Evolutionary conservation across 441 rosid genomes (phyloP).

Genomic region (Macaranga tanarius): DNA sequence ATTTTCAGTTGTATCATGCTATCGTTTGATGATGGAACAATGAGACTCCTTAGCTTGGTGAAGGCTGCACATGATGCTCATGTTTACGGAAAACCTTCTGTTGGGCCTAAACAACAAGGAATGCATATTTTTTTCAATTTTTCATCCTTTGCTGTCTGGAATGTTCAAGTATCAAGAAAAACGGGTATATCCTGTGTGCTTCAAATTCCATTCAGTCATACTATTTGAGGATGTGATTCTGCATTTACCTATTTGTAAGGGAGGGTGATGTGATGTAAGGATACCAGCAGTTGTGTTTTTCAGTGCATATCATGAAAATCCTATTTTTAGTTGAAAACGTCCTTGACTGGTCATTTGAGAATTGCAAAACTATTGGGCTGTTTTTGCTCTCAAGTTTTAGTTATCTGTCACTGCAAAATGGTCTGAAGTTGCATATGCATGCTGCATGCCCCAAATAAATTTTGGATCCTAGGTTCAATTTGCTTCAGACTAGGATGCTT

Average conservation of each 20-base stretch:
- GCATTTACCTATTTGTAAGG: neutral
- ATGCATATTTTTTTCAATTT: constrained; percentile 53
- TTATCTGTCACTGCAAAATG: neutral
- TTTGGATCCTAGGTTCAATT: constrained; percentile 1
- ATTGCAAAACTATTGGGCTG: neutral
- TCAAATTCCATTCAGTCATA: constrained; percentile 1
- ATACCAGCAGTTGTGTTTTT: neutral
- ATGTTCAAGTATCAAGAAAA: constrained; percentile 73
- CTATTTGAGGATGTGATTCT: neutral
- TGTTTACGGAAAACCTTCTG: constrained; percentile 59
- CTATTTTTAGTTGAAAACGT: neutral
- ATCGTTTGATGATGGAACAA: constrained; percentile 81
- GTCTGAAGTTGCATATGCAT: constrained; percentile 10
- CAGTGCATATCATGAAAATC: neutral
- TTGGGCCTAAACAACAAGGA: constrained; percentile 66
- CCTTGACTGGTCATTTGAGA: neutral
- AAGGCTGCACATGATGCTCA: constrained; percentile 79
- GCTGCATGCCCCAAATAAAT: neutral
- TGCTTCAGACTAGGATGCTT: constrained; percentile 4
- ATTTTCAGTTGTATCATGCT: constrained; percentile 62
- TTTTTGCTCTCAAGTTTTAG: constrained; percentile 2
- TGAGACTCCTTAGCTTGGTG: constrained; percentile 67
- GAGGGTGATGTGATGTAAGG: neutral
- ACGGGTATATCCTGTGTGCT: constrained; percentile 48
- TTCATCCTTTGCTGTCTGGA: constrained; percentile 81